These are phyloP conservation scores for Dalbergia oliveri DNA, from an alignment of 306 rosid species.

Conservation along the genomic window DNA sequence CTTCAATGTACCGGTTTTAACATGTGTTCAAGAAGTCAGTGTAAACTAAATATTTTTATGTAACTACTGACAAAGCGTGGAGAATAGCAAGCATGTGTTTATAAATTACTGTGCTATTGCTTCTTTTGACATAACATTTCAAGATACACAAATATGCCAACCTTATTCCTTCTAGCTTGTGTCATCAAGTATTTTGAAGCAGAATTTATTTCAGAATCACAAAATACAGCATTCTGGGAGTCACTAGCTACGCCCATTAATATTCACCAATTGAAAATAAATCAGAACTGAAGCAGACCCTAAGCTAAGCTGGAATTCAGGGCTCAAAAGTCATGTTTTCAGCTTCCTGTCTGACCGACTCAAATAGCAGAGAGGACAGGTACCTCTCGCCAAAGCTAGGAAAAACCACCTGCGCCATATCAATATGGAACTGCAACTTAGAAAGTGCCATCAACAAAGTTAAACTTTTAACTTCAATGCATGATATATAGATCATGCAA, in stretches of 20 bases:
- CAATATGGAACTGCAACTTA: slow-evolving; percentile 19
- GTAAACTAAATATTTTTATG: too few relatives aligned
- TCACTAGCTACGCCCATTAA: background rate
- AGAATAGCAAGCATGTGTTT: too few relatives aligned
- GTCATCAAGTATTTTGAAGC: background rate
- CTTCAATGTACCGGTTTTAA: too few relatives aligned
- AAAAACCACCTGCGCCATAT: slow-evolving; percentile 67
- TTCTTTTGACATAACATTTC: background rate
- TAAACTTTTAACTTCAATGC: too few relatives aligned
- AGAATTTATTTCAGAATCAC: slow-evolving; percentile 38
- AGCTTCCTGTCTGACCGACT: slow-evolving; percentile 68
- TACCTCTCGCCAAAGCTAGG: slow-evolving; percentile 94
- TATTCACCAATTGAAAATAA: slow-evolving; percentile 10
- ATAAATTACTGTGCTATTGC: too few relatives aligned
- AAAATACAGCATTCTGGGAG: background rate
- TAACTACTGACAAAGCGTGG: too few relatives aligned
- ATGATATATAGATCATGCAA: background rate
- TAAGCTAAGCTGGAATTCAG: slow-evolving; percentile 44
- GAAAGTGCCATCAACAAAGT: background rate
- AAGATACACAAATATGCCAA: background rate
- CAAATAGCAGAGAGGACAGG: slow-evolving; percentile 79
- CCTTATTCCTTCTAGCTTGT: background rate
- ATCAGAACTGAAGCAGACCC: slow-evolving; percentile 13
- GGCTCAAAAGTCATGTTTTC: slow-evolving; percentile 77
- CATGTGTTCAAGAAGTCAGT: too few relatives aligned